phyloP scores from a whole-genome alignment of 805 yeast genomes.

The Candida verbasci region DNA sequence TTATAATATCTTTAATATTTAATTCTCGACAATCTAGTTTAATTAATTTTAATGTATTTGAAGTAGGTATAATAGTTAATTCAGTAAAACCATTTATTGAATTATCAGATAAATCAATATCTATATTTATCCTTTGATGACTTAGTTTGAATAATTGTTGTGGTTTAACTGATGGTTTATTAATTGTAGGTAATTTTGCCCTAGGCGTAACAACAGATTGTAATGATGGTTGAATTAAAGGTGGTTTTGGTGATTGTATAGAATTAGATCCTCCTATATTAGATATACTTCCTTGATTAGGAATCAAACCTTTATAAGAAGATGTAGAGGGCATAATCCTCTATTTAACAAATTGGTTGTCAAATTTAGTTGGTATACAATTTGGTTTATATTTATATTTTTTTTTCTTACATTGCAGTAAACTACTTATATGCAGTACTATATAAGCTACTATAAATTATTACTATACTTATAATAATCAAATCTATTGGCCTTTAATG shows the following conservation, averaged over 20 bases:
- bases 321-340: slow-evolving; percentile 9
- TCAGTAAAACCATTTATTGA: slow-evolving; percentile 73
- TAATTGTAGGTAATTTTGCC: neutral
- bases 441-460: neutral
- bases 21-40: slow-evolving; percentile 79
- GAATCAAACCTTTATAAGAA: slow-evolving; percentile 3
- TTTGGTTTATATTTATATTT: too few species aligned
- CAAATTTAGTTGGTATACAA: too few species aligned
- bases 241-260: slow-evolving; percentile 1
- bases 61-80: slow-evolving; percentile 70
- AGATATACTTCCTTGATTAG: slow-evolving; percentile 7
- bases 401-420: too few species aligned
- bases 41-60: slow-evolving; percentile 51
- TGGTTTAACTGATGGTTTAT: slow-evolving; percentile 2
- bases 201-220: slow-evolving; percentile 3
- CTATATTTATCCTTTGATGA: slow-evolving; percentile 78
- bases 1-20: slow-evolving; percentile 55
- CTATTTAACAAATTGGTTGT: neutral
- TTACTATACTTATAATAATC: slow-evolving; percentile 4
- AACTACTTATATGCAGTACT: too few species aligned
- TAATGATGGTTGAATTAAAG: neutral
- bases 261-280: neutral
- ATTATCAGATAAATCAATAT: slow-evolving; percentile 67
- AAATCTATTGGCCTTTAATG: slow-evolving; percentile 11
- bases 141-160: slow-evolving; percentile 62